Percentiles rank a stretch among this genome's conserved stretches.
Conservation (phyloP, 305 asterid genomes). For the Plantago coronopus region DNA sequence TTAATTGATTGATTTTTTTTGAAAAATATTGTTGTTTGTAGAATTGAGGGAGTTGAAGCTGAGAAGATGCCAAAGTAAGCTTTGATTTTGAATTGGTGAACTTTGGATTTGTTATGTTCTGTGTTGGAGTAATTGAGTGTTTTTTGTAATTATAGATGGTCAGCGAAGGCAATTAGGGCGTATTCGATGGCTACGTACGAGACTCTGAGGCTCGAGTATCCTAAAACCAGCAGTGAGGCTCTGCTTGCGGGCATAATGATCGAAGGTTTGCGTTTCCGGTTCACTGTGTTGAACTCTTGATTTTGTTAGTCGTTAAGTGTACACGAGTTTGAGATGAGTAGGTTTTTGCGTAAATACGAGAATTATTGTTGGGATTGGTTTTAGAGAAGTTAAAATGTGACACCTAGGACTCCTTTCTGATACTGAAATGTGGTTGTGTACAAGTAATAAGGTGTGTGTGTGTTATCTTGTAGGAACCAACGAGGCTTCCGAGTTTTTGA, state of each 20-base stretch:
- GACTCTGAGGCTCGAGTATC: conserved; percentile 77
- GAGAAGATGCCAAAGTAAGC: conserved; percentile 54
- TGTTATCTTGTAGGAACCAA: conserved; percentile 69
- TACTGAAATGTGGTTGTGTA: background rate
- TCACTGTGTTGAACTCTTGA: background rate
- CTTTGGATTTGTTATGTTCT: conserved; percentile 11
- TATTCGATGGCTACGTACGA: conserved; percentile 81
- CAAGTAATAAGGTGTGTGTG: conserved; percentile 8
- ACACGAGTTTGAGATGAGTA: too few species aligned
- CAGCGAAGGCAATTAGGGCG: conserved; percentile 76
- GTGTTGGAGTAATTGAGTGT: conserved; percentile 22
- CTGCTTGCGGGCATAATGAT: conserved; percentile 82
- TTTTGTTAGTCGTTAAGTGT: too few species aligned
- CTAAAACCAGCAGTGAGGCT: conserved; percentile 90
- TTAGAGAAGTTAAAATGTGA: conserved; percentile 9
- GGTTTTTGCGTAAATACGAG: too few species aligned
- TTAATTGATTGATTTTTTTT: conserved; percentile 4
- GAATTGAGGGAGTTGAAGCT: conserved; percentile 31
- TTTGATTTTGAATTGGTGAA: conserved; percentile 14
- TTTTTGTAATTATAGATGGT: conserved; percentile 62
- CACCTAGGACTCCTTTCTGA: background rate
- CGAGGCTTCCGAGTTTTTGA: conserved; percentile 71
- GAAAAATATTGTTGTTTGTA: conserved; percentile 50
- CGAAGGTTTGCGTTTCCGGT: conserved; percentile 43
- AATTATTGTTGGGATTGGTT: background rate